Percentiles rank a stretch among this genome's conserved stretches.
These are phyloP conservation scores for Salinomyces thailandicus DNA, from an alignment of 2,329 filamentous ascomycete genomes.

Conservation along the genomic window DNA sequence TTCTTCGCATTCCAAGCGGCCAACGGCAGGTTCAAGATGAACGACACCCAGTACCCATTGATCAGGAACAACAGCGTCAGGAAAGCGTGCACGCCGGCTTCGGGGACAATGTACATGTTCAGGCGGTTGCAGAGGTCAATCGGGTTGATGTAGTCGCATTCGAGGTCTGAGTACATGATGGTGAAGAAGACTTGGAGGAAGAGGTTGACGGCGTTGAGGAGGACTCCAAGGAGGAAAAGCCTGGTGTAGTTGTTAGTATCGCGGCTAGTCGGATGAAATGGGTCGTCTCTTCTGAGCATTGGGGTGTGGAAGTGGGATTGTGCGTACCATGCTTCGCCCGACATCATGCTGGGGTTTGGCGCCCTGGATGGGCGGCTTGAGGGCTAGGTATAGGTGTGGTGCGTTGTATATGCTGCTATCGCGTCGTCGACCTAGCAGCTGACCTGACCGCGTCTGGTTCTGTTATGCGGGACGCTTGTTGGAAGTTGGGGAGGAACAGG, in stretches of 20 bases:
- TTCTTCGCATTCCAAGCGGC: constrained; percentile 95
- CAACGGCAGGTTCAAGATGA: constrained; percentile 85
- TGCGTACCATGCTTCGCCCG: constrained; percentile 29
- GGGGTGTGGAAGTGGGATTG: background rate
- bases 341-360: constrained; percentile 21
- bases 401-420: too few species aligned
- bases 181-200: constrained; percentile 99
- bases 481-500: too few species aligned
- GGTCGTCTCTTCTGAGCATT: too few species aligned
- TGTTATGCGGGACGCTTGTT: too few species aligned
- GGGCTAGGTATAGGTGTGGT: background rate
- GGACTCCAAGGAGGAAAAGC: constrained; percentile 93
- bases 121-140: constrained; percentile 99
- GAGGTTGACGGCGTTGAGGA: constrained; percentile 99
- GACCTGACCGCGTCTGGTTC: too few species aligned
- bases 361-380: constrained; percentile 1
- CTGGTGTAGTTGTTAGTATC: too few species aligned
- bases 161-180: constrained; percentile 99
- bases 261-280: too few species aligned
- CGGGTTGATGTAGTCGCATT: constrained; percentile 99
- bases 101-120: constrained; percentile 98
- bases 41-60: constrained; percentile 95
- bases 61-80: constrained; percentile 92
- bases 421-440: too few species aligned
- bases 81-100: constrained; percentile 94